phyloP scores from a whole-genome alignment of 805 yeast species.

The Yamadazyma laniorum region DNA sequence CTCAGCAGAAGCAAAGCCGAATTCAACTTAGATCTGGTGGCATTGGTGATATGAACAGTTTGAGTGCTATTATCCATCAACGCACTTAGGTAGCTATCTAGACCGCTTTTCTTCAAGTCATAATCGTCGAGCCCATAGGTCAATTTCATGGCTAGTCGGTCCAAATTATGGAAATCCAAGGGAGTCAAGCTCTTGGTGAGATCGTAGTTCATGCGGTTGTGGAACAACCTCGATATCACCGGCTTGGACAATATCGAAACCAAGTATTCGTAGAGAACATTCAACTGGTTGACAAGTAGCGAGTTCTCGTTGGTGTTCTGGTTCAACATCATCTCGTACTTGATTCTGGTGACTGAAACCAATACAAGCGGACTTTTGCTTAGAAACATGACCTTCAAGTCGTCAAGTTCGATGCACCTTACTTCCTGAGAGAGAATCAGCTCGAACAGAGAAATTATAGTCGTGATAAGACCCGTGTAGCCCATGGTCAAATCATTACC shows the following conservation, averaged over 20 bases:
- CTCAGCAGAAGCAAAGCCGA: conserved; percentile 41
- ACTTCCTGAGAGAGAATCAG: conserved; percentile 39
- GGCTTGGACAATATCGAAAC: conserved; percentile 83
- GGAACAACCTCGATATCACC: conserved; percentile 66
- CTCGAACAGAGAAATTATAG: conserved; percentile 70
- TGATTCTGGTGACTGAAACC: conserved; percentile 60
- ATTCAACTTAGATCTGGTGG: conserved; percentile 58
- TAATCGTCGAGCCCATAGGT: conserved; percentile 29
- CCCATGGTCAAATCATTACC: conserved; percentile 64
- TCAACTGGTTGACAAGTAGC: conserved; percentile 51
- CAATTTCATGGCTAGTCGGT: conserved; percentile 47
- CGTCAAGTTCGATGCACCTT: conserved; percentile 49
- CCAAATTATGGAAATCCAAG: conserved; percentile 70
- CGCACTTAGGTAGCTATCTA: conserved; percentile 28
- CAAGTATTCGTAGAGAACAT: conserved; percentile 70
- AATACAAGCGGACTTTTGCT: conserved; percentile 69
- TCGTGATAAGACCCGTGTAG: conserved; percentile 77
- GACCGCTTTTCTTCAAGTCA: conserved; percentile 11
- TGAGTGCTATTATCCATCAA: conserved; percentile 20
- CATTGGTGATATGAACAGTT: conserved; percentile 46
- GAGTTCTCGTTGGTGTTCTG: conserved; percentile 17
- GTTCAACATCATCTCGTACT: conserved; percentile 38
- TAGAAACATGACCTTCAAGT: conserved; percentile 53
- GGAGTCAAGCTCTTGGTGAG: conserved; percentile 71
- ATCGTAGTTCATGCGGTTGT: conserved; percentile 76